Evolutionary conservation across 2,329 filamentous ascomycete genomes (phyloP), one percentile per base, ranked within the genome.

Genomic region (Aspergillus sp.): DNA sequence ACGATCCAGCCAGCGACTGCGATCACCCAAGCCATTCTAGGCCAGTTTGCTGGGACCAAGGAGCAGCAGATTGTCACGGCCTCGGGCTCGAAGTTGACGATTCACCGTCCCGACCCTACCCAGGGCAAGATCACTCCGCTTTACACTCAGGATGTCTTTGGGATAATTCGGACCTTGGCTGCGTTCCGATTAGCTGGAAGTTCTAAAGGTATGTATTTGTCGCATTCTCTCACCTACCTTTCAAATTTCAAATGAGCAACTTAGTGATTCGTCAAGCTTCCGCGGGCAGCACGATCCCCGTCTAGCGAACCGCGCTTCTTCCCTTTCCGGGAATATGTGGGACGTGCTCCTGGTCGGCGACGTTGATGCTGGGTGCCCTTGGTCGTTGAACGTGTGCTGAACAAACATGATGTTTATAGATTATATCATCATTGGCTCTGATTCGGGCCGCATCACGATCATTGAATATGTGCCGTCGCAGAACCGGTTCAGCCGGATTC

Each of bases 21-120:
- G 51, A 83, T 95, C 63, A 90, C 86, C 44, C 86, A 95, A 72
- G 90, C 93, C 55, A 86, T 96, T 56, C 80, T 95, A 51, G 94
- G 93, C 60, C 91, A 97, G 74, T 97, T 97, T 72, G 85, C 89
- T 51, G 90, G 91, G 58, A 95, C 89, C 55, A 95, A 91, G 74
- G 91, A 96, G 73, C 93, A 98, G 77, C 90, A 96, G 73, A 95
- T 99, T 66, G 82, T 96, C 67, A 91, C 90, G 23, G 91, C 87
- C 43, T 91, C 89, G 45, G 93, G 93, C 52, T 95, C 93, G 52
- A 87, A 87, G 57, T 81, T 99, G 52, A 87, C 86, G 35, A 82
- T 99, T 48, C 81, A 95, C 62, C 86, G 90, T 51, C 89, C 93
- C 19, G 88, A 95, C 64, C 84, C 89, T 20, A 79, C 83, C 2